A percentile compares a stretch with the other conserved stretches of the same genome.
phyloP scores from a whole-genome alignment of 139 green algal species.

The Astrephomene gubernaculifera region DNA sequence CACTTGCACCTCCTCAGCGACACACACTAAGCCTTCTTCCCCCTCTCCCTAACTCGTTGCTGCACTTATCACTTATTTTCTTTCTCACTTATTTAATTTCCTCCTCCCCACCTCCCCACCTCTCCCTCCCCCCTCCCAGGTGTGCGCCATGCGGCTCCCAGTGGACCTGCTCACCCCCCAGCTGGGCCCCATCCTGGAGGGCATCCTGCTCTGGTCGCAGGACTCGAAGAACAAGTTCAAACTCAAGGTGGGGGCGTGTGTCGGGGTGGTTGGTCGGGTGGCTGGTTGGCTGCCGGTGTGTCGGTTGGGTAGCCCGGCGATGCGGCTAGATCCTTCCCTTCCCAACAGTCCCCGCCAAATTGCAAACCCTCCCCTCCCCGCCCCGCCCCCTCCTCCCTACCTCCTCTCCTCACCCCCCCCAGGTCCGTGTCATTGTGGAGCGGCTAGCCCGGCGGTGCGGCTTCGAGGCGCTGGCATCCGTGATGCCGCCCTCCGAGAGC shows the following conservation, averaged over 20 bases:
- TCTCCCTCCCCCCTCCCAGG: conserved; percentile 34
- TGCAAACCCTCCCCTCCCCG: neutral
- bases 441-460: conserved; percentile 87
- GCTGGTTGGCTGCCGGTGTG: neutral
- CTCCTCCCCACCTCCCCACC: neutral
- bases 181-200: conserved; percentile 86
- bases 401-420: neutral
- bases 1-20: too few species aligned
- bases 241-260: conserved; percentile 79
- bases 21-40: too few species aligned
- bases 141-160: conserved; percentile 87
- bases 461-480: conserved; percentile 82
- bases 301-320: neutral
- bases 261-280: neutral
- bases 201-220: conserved; percentile 89
- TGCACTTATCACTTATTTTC: too few species aligned
- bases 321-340: neutral
- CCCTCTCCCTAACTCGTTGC: too few species aligned
- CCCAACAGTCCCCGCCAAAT: neutral
- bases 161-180: conserved; percentile 74
- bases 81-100: too few species aligned
- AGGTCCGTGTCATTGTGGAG: conserved; percentile 92
- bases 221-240: conserved; percentile 98
- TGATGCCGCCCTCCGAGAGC: conserved; percentile 80
- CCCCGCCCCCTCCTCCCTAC: neutral